A percentile compares a stretch with the other conserved stretches of the same genome.
Evolutionary conservation across 2,329 filamentous ascomycete species (phyloP).

Genomic region (Pseudogymnoascus sp.): DNA sequence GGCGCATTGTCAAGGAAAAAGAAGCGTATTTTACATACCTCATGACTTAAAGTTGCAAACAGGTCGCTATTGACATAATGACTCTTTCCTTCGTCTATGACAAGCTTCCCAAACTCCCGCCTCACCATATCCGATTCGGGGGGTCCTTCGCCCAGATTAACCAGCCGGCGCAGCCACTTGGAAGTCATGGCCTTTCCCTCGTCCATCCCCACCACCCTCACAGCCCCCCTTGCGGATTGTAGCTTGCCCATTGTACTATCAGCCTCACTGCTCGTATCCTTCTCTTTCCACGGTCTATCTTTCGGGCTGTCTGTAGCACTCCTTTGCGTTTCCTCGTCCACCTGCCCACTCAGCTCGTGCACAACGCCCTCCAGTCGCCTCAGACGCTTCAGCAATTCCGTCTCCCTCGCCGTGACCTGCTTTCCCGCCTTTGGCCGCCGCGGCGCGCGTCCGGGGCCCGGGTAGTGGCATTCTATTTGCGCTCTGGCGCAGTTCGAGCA

Average conservation of each 20-base stretch:
- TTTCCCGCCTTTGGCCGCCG: constrained; percentile 56
- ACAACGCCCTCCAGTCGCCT: constrained; percentile 70
- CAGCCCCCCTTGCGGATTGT: constrained; percentile 9
- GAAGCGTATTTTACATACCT: constrained; percentile 39
- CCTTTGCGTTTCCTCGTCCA: constrained; percentile 28
- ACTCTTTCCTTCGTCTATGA: constrained; percentile 59
- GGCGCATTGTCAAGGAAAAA: not conserved
- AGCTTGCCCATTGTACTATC: not conserved
- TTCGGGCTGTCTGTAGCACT: not conserved
- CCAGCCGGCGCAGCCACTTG: constrained; percentile 19
- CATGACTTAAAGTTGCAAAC: constrained; percentile 64
- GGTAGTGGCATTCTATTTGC: constrained; percentile 64
- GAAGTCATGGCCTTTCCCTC: constrained; percentile 20
- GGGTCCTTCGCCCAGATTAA: constrained; percentile 20
- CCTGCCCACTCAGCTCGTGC: constrained; percentile 56
- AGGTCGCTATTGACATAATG: constrained; percentile 71
- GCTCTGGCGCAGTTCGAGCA: constrained; percentile 68
- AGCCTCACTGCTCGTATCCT: not conserved
- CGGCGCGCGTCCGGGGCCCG: constrained; percentile 63
- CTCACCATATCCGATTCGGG: constrained; percentile 27
- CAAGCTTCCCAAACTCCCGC: constrained; percentile 54
- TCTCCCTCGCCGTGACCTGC: constrained; percentile 50
- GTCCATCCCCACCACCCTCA: constrained; percentile 23
- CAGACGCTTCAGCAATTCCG: constrained; percentile 63
- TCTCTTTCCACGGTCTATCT: not conserved